These are phyloP conservation scores for Ustilago vetiveriae DNA, from an alignment of 1,284 basidiomycete species.

Conservation along the genomic window DNA sequence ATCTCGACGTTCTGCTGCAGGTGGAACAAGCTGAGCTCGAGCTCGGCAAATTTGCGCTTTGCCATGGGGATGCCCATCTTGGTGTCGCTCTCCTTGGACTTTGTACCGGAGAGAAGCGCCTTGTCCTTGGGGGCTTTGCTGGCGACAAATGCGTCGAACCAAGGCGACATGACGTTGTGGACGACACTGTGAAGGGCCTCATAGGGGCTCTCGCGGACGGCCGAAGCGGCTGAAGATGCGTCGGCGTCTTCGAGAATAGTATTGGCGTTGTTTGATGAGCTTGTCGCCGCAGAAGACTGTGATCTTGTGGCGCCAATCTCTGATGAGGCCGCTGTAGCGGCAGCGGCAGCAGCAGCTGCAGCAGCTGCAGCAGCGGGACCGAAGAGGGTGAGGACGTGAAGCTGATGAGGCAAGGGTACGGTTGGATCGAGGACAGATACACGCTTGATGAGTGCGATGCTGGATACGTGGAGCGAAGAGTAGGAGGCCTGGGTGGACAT, in stretches of 20 bases:
- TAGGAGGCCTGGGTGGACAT: conserved; percentile 81
- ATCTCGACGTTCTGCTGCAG: conserved; percentile 99
- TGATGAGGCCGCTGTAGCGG: conserved; percentile 3
- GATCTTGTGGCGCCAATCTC: conserved; percentile 8
- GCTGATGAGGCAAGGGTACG: conserved; percentile 81
- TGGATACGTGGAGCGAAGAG: conserved; percentile 81
- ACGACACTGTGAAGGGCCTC: conserved; percentile 96
- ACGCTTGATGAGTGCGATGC: conserved; percentile 93
- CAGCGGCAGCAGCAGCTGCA: conserved; percentile 55
- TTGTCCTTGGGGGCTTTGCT: conserved; percentile 66
- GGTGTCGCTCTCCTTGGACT: conserved; percentile 68
- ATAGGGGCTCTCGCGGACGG: conserved; percentile 74
- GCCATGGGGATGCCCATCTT: conserved; percentile 98
- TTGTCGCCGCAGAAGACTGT: not conserved
- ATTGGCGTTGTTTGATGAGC: conserved; percentile 3
- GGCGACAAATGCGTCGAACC: conserved; percentile 93
- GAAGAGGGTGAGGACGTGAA: conserved; percentile 91
- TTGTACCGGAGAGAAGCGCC: conserved; percentile 26
- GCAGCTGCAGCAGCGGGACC: conserved; percentile 72
- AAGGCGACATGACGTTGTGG: conserved; percentile 93
- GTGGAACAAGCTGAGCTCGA: conserved; percentile 93
- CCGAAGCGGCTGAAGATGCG: conserved; percentile 20
- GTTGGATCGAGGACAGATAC: conserved; percentile 82
- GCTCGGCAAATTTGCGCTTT: conserved; percentile 98
- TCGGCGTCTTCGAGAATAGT: conserved; percentile 27